Evolutionary conservation across 495 filamentous ascomycete species (phyloP).

Genomic region (Amphirosellinia nigrospora): DNA sequence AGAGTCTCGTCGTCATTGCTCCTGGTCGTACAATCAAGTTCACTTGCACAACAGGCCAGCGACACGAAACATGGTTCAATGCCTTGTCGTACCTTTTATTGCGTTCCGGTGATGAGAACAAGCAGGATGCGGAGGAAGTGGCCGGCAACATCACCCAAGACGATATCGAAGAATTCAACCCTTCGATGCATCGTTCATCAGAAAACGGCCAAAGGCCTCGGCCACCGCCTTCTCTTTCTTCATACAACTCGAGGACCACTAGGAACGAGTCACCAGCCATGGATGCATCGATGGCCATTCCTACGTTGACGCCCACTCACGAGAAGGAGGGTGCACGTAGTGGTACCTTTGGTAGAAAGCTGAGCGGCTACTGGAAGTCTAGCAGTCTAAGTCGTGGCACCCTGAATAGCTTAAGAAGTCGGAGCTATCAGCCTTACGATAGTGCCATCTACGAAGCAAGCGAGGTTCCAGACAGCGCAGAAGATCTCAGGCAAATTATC

Average conservation of each 20-base stretch:
- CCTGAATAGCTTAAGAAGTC: conserved; percentile 54
- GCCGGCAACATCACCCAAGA: conserved; percentile 67
- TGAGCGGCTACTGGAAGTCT: conserved; percentile 55
- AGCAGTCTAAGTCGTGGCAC: conserved; percentile 50
- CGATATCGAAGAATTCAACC: conserved; percentile 91
- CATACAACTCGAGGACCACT: conserved; percentile 76
- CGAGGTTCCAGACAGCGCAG: conserved; percentile 75
- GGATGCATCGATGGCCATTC: conserved; percentile 45
- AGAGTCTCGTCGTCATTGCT: conserved; percentile 88
- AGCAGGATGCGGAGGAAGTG: conserved; percentile 63
- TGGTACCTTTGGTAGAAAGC: conserved; percentile 46
- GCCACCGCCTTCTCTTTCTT: conserved; percentile 75
- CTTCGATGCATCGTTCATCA: conserved; percentile 61
- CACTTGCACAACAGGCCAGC: conserved; percentile 88
- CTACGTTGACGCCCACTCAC: conserved; percentile 52
- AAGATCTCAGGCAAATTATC: conserved; percentile 77
- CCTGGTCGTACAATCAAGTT: conserved; percentile 89
- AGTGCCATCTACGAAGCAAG: conserved; percentile 71
- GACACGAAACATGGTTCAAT: conserved; percentile 99
- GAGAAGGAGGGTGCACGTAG: conserved; percentile 45
- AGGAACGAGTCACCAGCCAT: conserved; percentile 62
- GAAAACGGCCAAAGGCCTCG: conserved; percentile 44
- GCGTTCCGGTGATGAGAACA: conserved; percentile 66
- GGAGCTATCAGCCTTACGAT: conserved; percentile 51
- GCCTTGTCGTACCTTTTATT: conserved; percentile 91